Conservation (phyloP, 2,329 filamentous ascomycete species). For the Sphaerulina populicola region DNA sequence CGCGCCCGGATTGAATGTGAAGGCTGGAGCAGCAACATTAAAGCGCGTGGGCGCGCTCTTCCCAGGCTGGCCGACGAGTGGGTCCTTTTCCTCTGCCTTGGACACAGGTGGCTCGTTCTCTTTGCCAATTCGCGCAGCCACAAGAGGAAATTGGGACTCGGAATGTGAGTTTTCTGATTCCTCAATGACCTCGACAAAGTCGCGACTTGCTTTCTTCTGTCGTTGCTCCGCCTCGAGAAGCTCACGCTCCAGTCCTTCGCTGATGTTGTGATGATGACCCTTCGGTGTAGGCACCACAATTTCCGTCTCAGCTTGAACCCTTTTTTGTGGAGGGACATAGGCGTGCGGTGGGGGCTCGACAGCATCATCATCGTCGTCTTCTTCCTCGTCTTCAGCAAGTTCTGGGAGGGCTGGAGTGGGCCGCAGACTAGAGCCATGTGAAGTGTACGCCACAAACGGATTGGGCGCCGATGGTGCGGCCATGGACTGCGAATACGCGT, state of each 20-base stretch:
- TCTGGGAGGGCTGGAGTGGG: conserved; percentile 53
- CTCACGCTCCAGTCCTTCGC: conserved; percentile 70
- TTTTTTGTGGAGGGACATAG: conserved; percentile 30
- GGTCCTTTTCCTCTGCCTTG: conserved; percentile 19
- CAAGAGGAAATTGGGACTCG: background rate
- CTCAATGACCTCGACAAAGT: conserved; percentile 22
- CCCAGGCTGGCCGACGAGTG: conserved; percentile 19
- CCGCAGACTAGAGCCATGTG: conserved; percentile 35
- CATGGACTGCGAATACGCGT: conserved; percentile 35
- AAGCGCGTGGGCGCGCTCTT: conserved; percentile 53
- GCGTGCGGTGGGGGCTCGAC: conserved; percentile 13
- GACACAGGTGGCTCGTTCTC: conserved; percentile 8
- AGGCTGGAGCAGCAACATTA: conserved; percentile 83
- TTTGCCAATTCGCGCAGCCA: conserved; percentile 1
- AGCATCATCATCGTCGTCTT: conserved; percentile 34
- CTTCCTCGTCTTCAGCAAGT: conserved; percentile 65
- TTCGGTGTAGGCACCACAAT: conserved; percentile 55
- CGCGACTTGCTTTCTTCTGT: conserved; percentile 22
- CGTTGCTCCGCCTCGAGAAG: conserved; percentile 82
- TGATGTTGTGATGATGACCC: conserved; percentile 62
- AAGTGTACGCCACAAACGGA: conserved; percentile 25
- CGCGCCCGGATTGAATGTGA: conserved; percentile 61
- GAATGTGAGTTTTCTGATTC: conserved; percentile 16
- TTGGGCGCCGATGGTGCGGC: conserved; percentile 19
- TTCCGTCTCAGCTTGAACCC: conserved; percentile 34